phyloP scores from a whole-genome alignment of 1,284 basidiomycete genomes.

The Inonotus hispidus region DNA sequence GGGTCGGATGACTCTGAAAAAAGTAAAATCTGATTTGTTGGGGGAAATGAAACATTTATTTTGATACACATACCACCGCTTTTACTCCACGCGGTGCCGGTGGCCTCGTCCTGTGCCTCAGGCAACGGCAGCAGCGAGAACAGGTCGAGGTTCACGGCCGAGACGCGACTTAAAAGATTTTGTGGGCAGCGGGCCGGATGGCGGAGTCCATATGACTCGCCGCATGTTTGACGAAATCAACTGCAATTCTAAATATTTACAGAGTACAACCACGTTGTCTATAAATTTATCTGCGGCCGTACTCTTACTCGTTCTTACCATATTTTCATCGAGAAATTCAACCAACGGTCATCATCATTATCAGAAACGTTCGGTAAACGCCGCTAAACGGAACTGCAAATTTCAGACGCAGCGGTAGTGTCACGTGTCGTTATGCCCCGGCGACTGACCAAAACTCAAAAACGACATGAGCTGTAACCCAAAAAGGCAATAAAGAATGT shows the following conservation, averaged over 20 bases:
- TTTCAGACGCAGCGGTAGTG: no score
- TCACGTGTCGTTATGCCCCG: neutral
- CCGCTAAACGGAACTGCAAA: neutral
- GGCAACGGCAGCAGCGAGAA: neutral
- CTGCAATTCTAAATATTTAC: neutral
- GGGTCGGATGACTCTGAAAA: neutral
- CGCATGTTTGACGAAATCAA: neutral
- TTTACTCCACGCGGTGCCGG: neutral
- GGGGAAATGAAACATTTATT: neutral
- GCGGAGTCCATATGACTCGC: neutral
- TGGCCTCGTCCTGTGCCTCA: neutral
- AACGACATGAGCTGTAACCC: neutral
- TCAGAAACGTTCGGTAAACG: neutral
- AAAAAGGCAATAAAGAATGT: neutral
- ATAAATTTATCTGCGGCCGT: neutral
- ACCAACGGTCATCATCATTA: neutral
- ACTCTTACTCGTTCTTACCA: neutral
- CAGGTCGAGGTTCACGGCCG: no score
- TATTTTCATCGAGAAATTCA: neutral
- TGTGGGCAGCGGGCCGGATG: neutral
- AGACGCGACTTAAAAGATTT: neutral
- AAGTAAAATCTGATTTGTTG: neutral
- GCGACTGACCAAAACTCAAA: constrained; percentile 18
- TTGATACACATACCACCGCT: neutral
- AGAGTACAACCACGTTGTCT: neutral